Percentiles rank a stretch among this genome's conserved stretches.
These are phyloP conservation scores for Cytospora mali DNA, from an alignment of 2,329 filamentous ascomycete genomes.

Conservation along the genomic window DNA sequence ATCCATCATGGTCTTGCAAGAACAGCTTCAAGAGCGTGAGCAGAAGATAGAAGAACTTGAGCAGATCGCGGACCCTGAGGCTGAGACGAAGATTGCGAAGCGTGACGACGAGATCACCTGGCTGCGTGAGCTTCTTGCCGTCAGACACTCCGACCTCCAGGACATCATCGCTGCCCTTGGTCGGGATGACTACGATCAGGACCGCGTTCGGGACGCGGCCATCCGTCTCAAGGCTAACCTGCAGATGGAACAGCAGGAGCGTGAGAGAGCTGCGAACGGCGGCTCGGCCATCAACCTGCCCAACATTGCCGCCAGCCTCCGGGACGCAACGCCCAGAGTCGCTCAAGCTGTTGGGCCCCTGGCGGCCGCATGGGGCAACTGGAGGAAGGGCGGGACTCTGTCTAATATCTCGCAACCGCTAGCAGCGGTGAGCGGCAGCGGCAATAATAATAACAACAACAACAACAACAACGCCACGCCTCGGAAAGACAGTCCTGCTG, in stretches of 20 bases:
- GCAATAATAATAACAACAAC: slow-evolving; percentile 22
- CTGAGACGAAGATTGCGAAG: slow-evolving; percentile 81
- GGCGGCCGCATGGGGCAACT: slow-evolving; percentile 95
- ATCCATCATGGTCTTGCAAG: slow-evolving; percentile 93
- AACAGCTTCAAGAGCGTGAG: slow-evolving; percentile 94
- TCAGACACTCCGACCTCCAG: slow-evolving; percentile 86
- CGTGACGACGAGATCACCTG: slow-evolving; percentile 92
- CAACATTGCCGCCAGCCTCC: slow-evolving; percentile 75
- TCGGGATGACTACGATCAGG: slow-evolving; percentile 73
- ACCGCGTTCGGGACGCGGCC: slow-evolving; percentile 82
- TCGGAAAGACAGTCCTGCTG: slow-evolving; percentile 55
- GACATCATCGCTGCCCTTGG: slow-evolving; percentile 85
- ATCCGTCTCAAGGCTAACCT: slow-evolving; percentile 93
- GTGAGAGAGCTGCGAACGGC: slow-evolving; percentile 78
- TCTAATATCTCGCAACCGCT: slow-evolving; percentile 51
- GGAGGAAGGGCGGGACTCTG: slow-evolving; percentile 71
- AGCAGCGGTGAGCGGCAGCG: slow-evolving; percentile 32
- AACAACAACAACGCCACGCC: slow-evolving; percentile 54
- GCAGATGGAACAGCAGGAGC: slow-evolving; percentile 97
- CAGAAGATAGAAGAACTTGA: slow-evolving; percentile 86
- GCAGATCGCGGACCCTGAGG: slow-evolving; percentile 74
- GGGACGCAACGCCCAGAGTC: slow-evolving; percentile 77
- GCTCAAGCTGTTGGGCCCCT: slow-evolving; percentile 77
- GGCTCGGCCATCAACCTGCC: slow-evolving; percentile 69
- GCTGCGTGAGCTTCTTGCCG: slow-evolving; percentile 89